Conservation (phyloP, 768 basidiomycete genomes). For the Hygrocybe coccinea region DNA sequence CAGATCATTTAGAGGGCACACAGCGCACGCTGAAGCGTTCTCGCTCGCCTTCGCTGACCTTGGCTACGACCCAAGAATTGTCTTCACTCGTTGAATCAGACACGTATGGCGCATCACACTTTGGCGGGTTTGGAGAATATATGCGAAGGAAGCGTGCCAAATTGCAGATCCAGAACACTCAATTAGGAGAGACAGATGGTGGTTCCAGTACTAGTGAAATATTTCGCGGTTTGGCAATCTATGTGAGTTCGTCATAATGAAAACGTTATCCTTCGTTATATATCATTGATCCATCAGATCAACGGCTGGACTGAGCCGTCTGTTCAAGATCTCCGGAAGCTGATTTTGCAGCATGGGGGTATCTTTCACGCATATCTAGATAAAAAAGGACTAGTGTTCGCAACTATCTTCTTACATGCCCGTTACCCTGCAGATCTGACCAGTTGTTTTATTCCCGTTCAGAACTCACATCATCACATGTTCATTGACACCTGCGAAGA, state of each 20-base stretch:
- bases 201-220: constrained; percentile 35
- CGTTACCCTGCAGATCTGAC: not conserved
- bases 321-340: constrained; percentile 72
- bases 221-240: constrained; percentile 72
- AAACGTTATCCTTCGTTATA: not conserved
- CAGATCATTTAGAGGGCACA: not conserved
- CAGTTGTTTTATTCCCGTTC: constrained; percentile 1
- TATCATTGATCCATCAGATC: constrained; percentile 45
- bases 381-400: constrained; percentile 68
- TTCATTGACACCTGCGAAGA: constrained; percentile 84
- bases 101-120: constrained; percentile 72
- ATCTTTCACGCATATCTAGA: constrained; percentile 79
- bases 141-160: constrained; percentile 90
- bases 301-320: constrained; percentile 89
- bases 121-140: constrained; percentile 83
- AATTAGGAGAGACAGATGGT: constrained; percentile 22
- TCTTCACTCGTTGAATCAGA: constrained; percentile 15
- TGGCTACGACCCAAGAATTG: constrained; percentile 7
- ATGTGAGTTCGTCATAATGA: constrained; percentile 49
- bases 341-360: constrained; percentile 82
- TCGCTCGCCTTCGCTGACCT: not conserved
- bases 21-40: constrained; percentile 1
- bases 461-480: constrained; percentile 92
- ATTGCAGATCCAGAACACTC: constrained; percentile 72
- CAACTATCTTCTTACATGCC: constrained; percentile 8